Base-by-base conservation (phyloP, 176 grass and related monocot genomes). In the Saccharum officinarum region DNA sequence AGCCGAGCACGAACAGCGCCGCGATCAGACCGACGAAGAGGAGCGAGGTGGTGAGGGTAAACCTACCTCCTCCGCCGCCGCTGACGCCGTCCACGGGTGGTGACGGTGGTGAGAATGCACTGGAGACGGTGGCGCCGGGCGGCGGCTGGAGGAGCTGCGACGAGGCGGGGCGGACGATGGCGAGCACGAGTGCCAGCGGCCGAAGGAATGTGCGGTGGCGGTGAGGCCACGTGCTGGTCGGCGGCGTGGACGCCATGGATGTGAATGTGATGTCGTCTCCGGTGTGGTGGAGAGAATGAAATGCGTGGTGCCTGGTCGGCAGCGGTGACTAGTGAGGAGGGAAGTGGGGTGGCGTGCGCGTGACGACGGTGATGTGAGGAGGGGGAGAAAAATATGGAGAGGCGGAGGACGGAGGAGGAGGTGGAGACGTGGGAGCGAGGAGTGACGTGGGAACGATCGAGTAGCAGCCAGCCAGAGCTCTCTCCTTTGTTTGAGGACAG, bases 1-100 rank as follows among this genome's bases (percentile, higher is more conserved):
- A 91, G 57, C 95, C 91, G 17, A 98, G 85, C 55, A 80, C 55
- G 88, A 98, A 93, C 50, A 98, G 88, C 22, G 60, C 91, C 16
- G 87, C 17, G 76, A 98, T 86, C 5, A 95, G 31, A 0, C 76
- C 89, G 23, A 92, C 39, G 49, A 90, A 79, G 59, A 95, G 69
- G 36, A 94, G 80, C 18, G 79, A 88, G 4, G 87, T 84, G 78
- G 73, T 74, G n/a, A 92, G 49, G 75, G 71, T 93, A 3, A 93
- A 82, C 6, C 41, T 38, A 0, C 47, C 76, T 9, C 72, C 40
- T 13, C 38, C 15, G 10, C 28, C 15, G 1, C 25, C 64, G 20
- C 20, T 52, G 17, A 28, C 28, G 28, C 36, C n/a, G 7, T 20
- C 26, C 4, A 10, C 34, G 16, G 44, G 30, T 0, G 76, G 25